phyloP scores from a whole-genome alignment of 805 yeast species.

The Saturnispora serradocipensis region DNA sequence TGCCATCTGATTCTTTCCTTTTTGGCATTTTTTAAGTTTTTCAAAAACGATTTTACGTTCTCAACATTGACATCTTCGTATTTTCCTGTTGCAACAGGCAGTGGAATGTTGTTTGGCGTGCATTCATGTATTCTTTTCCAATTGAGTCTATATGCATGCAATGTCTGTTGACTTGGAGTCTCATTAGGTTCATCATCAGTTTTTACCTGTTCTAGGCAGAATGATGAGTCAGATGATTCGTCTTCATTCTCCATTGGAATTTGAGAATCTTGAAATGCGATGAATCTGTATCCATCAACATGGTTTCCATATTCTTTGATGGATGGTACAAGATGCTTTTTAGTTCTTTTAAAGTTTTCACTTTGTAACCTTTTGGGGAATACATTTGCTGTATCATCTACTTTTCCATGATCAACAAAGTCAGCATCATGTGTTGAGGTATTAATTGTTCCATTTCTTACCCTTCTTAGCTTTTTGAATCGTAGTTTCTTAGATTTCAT shows the following conservation, averaged over 20 bases:
- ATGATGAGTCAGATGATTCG: neutral
- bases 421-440: neutral
- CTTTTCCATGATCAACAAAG: neutral
- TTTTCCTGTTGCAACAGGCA: slow-evolving; percentile 16
- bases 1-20: slow-evolving; percentile 59
- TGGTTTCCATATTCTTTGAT: slow-evolving; percentile 29
- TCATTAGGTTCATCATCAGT: slow-evolving; percentile 3
- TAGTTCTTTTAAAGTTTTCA: neutral
- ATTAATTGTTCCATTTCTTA: no score
- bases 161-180: slow-evolving; percentile 6
- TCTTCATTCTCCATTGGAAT: slow-evolving; percentile 3
- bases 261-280: slow-evolving; percentile 24
- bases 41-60: slow-evolving; percentile 14
- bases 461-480: neutral
- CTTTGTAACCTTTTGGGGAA: neutral
- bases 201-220: neutral
- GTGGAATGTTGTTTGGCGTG: slow-evolving; percentile 8
- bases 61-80: slow-evolving; percentile 12
- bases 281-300: slow-evolving; percentile 36
- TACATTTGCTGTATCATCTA: neutral
- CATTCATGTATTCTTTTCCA: slow-evolving; percentile 21
- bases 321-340: neutral
- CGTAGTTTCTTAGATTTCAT: neutral
- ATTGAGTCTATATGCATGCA: slow-evolving; percentile 18
- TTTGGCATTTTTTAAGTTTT: slow-evolving; percentile 23